phyloP scores from a whole-genome alignment of 192 early-diverging fungal genomes.

The Geranomyces michiganensis region DNA sequence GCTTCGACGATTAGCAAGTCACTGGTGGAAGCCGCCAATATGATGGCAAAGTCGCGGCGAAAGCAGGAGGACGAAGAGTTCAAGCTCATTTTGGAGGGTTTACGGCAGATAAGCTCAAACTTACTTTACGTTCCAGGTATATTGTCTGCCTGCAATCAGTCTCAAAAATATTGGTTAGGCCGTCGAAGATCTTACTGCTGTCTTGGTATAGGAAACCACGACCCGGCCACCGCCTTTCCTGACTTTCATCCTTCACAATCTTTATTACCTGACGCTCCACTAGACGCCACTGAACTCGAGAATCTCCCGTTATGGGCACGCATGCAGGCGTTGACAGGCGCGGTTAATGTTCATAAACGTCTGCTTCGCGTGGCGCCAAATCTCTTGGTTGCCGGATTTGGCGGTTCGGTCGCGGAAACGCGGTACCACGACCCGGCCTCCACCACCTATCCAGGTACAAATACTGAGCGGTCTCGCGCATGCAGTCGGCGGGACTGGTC shows the following conservation, averaged over 20 bases:
- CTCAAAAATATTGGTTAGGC: neutral
- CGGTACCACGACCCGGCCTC: neutral
- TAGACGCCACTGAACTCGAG: neutral
- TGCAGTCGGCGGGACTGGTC: too few species aligned
- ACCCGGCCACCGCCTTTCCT: constrained; percentile 32
- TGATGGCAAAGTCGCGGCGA: constrained; percentile 8
- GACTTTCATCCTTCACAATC: constrained; percentile 16
- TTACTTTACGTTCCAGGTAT: constrained; percentile 33
- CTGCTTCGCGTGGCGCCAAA: constrained; percentile 23
- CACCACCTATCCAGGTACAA: neutral
- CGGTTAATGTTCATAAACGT: constrained; percentile 29
- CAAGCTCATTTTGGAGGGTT: constrained; percentile 7
- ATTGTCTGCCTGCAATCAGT: neutral
- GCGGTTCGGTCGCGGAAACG: constrained; percentile 27
- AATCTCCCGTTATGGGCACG: constrained; percentile 28
- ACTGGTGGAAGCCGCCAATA: constrained; percentile 9
- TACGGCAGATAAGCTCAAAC: constrained; percentile 10
- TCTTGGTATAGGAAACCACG: constrained; percentile 28
- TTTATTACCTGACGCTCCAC: neutral
- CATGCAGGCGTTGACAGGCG: constrained; percentile 16
- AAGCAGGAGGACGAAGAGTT: constrained; percentile 33
- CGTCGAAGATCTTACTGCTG: neutral
- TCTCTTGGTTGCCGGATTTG: constrained; percentile 29
- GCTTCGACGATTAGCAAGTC: neutral
- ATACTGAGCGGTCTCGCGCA: neutral